These are phyloP conservation scores for Lactarius sanguifluus DNA, from an alignment of 768 basidiomycete genomes.

Conservation along the genomic window DNA sequence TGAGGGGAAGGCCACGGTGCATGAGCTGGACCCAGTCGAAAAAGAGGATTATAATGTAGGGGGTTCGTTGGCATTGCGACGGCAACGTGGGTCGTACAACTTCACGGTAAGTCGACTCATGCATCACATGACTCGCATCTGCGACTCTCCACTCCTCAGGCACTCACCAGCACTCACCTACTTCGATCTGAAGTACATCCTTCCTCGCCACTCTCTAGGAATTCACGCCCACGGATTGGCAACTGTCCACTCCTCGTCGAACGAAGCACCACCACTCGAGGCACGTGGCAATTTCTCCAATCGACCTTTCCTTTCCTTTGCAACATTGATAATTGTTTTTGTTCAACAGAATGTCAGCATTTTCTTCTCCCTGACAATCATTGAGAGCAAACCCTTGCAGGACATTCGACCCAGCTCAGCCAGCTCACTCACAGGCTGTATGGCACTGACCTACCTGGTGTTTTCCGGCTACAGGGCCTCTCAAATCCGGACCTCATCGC, in stretches of 20 bases:
- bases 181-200: neutral
- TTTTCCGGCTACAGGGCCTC: conserved; percentile 4
- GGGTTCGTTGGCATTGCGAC: conserved; percentile 35
- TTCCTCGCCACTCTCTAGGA: conserved; percentile 13
- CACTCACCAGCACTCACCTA: neutral
- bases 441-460: neutral
- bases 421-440: neutral
- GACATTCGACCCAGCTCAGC: neutral
- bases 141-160: no score
- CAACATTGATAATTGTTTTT: neutral
- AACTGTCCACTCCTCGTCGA: neutral
- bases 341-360: conserved; percentile 1
- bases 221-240: neutral
- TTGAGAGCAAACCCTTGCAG: neutral
- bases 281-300: conserved; percentile 5
- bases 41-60: conserved; percentile 49
- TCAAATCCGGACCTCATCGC: conserved; percentile 5
- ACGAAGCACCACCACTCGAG: neutral
- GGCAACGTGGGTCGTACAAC: no score
- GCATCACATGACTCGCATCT: no score
- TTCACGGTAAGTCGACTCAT: no score
- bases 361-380: neutral
- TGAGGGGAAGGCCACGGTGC: conserved; percentile 63
- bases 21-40: conserved; percentile 56
- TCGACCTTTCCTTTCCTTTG: neutral